A percentile compares a stretch with the other conserved stretches of the same genome.
These are phyloP conservation scores for Saxispiralis lemnorum DNA, from an alignment of 495 filamentous ascomycete species.

Conservation along the genomic window DNA sequence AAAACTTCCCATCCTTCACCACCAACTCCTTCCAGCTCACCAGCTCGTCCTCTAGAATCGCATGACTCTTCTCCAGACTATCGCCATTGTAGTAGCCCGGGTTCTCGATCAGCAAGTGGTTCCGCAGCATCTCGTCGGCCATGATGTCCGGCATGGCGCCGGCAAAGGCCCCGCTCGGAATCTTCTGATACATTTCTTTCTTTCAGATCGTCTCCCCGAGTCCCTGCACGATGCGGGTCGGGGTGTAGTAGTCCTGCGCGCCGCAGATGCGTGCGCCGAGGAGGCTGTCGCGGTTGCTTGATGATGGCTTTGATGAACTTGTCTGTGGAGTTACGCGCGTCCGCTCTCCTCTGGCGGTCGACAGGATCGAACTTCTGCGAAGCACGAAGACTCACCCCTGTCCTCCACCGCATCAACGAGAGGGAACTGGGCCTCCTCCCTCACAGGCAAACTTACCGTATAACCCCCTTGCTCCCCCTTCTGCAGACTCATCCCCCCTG, in stretches of 20 bases:
- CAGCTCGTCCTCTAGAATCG: slow-evolving; percentile 21
- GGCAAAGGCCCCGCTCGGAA: slow-evolving; percentile 33
- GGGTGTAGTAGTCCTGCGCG: slow-evolving; percentile 34
- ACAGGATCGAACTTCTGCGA: too few species aligned
- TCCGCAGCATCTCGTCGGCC: slow-evolving; percentile 37
- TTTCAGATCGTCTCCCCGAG: slow-evolving; percentile 35
- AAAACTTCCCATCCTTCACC: slow-evolving; percentile 7
- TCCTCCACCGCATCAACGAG: slow-evolving; percentile 36
- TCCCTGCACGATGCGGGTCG: slow-evolving; percentile 28
- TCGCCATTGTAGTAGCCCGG: slow-evolving; percentile 14
- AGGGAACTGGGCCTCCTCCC: slow-evolving; percentile 28
- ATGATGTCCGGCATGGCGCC: slow-evolving; percentile 27
- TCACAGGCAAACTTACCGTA: slow-evolving; percentile 29
- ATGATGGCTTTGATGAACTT: slow-evolving; percentile 40
- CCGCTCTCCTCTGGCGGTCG: too few species aligned
- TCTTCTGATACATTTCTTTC: slow-evolving; percentile 25
- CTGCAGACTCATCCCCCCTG: slow-evolving; percentile 4
- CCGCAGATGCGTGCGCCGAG: slow-evolving; percentile 30
- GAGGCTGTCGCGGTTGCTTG: slow-evolving; percentile 22
- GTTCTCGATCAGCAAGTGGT: slow-evolving; percentile 23
- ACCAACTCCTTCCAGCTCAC: slow-evolving; percentile 28
- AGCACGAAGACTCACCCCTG: slow-evolving; percentile 13
- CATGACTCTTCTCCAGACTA: background rate
- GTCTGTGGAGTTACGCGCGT: slow-evolving; percentile 11
- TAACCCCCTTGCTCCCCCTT: slow-evolving; percentile 23